Percentiles rank a stretch among this genome's conserved stretches.
Conservation (phyloP, 1,284 basidiomycete genomes). For the Apiotrichum brassicae region DNA sequence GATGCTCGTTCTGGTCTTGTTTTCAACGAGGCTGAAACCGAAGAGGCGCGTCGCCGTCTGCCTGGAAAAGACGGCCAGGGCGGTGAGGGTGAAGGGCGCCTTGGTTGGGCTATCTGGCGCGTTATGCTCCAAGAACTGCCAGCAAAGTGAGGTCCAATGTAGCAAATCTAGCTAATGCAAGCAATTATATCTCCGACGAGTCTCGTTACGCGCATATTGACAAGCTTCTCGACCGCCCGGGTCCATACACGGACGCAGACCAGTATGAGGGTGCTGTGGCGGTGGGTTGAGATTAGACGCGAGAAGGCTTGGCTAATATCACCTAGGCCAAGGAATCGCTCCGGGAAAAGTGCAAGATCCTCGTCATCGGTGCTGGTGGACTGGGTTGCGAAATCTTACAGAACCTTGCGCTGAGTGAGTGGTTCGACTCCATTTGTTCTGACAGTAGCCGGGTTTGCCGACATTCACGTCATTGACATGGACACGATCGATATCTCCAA, state of each 20-base stretch:
- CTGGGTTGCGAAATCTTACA: slow-evolving; percentile 92
- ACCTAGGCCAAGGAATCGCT: slow-evolving; percentile 85
- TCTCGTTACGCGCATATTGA: slow-evolving; percentile 34
- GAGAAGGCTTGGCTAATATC: slow-evolving; percentile 1
- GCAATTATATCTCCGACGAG: slow-evolving; percentile 22
- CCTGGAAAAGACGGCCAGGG: slow-evolving; percentile 47
- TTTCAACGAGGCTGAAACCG: slow-evolving; percentile 41
- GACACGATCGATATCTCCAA: slow-evolving; percentile 99
- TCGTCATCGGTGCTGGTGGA: slow-evolving; percentile 95
- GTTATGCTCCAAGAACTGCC: slow-evolving; percentile 46
- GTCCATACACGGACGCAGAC: slow-evolving; percentile 39
- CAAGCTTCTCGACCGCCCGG: slow-evolving; percentile 38
- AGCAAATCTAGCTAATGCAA: slow-evolving; percentile 10
- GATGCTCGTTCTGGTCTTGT: slow-evolving; percentile 46
- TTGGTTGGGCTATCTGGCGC: slow-evolving; percentile 49
- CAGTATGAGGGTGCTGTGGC: slow-evolving; percentile 30
- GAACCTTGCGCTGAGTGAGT: slow-evolving; percentile 67
- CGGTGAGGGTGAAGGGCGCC: slow-evolving; percentile 47
- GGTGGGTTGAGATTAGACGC: slow-evolving; percentile 17
- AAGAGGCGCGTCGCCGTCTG: slow-evolving; percentile 45
- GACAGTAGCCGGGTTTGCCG: slow-evolving; percentile 74
- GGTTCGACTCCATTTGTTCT: neutral
- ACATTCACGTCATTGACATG: slow-evolving; percentile 99
- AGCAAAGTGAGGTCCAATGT: slow-evolving; percentile 11
- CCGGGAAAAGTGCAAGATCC: slow-evolving; percentile 75